These are phyloP conservation scores for Gyromitra esculenta DNA, from an alignment of 2,329 filamentous ascomycete species.

Conservation along the genomic window DNA sequence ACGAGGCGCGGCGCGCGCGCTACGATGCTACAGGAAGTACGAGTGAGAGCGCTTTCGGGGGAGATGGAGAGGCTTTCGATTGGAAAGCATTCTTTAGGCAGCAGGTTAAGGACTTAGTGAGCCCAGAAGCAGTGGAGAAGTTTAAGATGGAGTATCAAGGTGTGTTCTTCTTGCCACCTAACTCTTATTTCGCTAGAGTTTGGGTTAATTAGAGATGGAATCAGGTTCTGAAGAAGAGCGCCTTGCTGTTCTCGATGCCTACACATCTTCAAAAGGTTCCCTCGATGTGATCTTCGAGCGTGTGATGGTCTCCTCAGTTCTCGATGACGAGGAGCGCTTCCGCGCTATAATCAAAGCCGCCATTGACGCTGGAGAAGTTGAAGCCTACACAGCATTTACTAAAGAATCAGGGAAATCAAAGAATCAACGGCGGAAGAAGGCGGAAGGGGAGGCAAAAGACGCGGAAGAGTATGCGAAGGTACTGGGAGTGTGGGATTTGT, in stretches of 20 bases:
- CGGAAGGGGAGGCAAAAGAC: constrained; percentile 74
- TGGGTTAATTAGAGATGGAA: constrained; percentile 9
- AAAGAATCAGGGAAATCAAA: constrained; percentile 76
- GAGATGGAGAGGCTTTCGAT: constrained; percentile 80
- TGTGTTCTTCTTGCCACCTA: constrained; percentile 18
- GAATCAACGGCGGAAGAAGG: constrained; percentile 69
- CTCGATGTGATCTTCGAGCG: constrained; percentile 80
- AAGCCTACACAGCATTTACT: constrained; percentile 74
- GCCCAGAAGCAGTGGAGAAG: constrained; percentile 75
- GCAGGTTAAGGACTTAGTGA: constrained; percentile 82
- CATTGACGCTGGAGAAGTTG: constrained; percentile 74
- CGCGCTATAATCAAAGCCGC: constrained; percentile 81
- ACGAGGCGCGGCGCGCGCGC: constrained; percentile 78
- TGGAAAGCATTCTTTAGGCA: constrained; percentile 90
- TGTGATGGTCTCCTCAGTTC: constrained; percentile 85
- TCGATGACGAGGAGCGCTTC: constrained; percentile 87
- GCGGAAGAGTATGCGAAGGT: constrained; percentile 80
- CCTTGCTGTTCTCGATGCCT: constrained; percentile 78
- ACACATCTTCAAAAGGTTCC: constrained; percentile 75
- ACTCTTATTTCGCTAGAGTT: background rate
- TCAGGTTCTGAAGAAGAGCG: constrained; percentile 85
- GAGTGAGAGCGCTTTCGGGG: constrained; percentile 72
- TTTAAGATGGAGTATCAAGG: constrained; percentile 75
- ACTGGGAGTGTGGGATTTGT: constrained; percentile 75
- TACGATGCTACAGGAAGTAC: constrained; percentile 94